Conservation (phyloP, 371 early-diverging fungal genomes). For the Rhizopus delemar region DNA sequence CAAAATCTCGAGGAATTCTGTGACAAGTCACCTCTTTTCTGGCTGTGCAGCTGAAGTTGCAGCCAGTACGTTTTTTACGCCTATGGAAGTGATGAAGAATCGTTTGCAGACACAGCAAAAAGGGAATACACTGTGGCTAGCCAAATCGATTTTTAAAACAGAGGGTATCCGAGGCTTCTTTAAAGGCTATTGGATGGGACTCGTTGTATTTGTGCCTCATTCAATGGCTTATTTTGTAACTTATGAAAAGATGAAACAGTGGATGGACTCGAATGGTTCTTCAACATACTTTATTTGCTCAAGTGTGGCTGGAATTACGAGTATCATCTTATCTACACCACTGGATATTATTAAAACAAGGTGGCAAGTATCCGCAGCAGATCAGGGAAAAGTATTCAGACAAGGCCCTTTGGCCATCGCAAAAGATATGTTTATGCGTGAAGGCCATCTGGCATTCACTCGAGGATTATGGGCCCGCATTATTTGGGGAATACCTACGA, state of each 20-base stretch:
- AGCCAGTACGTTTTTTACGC: constrained; percentile 68
- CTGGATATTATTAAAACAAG: constrained; percentile 85
- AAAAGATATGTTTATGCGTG: constrained; percentile 57
- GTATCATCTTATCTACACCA: constrained; percentile 63
- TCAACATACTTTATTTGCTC: constrained; percentile 62
- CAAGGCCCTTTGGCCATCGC: constrained; percentile 44
- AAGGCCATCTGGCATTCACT: constrained; percentile 68
- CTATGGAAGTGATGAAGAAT: constrained; percentile 84
- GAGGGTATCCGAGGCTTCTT: constrained; percentile 73
- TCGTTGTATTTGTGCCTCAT: constrained; percentile 73
- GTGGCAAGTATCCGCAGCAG: constrained; percentile 65
- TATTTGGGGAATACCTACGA: constrained; percentile 71
- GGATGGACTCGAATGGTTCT: constrained; percentile 26
- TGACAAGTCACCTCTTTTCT: constrained; percentile 51
- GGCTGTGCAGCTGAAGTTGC: constrained; percentile 60
- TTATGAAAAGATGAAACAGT: constrained; percentile 75
- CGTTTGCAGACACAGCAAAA: constrained; percentile 53
- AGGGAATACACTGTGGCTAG: constrained; percentile 6
- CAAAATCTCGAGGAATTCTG: constrained; percentile 14
- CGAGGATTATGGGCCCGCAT: constrained; percentile 67
- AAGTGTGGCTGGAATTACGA: constrained; percentile 60
- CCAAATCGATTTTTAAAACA: constrained; percentile 43
- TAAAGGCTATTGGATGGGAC: constrained; percentile 71
- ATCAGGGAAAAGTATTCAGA: constrained; percentile 36
- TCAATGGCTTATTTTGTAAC: constrained; percentile 72